Conservation (phyloP, 2,329 filamentous ascomycete genomes). For the Trichoderma hamatum region DNA sequence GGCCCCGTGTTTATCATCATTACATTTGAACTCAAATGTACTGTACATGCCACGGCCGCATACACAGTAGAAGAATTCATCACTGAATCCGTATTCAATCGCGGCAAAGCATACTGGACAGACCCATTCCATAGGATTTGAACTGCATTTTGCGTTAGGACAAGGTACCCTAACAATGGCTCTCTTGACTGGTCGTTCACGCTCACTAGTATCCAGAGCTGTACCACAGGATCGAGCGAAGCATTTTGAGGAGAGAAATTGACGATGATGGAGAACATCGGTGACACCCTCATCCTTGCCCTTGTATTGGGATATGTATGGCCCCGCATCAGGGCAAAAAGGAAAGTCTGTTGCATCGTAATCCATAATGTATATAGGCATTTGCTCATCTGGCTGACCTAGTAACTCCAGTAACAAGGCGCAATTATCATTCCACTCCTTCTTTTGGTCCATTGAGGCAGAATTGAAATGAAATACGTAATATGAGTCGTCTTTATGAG, state of each 20-base stretch:
- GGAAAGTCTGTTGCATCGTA: slow-evolving; percentile 22
- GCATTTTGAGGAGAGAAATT: slow-evolving; percentile 10
- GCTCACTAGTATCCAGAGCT: neutral
- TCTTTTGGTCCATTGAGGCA: neutral
- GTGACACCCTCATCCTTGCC: neutral
- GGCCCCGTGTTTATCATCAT: slow-evolving; percentile 32
- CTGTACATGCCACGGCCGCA: slow-evolving; percentile 39
- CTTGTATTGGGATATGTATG: slow-evolving; percentile 11
- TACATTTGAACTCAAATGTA: slow-evolving; percentile 41
- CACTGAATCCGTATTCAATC: slow-evolving; percentile 22
- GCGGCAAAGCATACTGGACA: slow-evolving; percentile 12
- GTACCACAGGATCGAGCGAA: neutral
- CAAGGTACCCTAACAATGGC: slow-evolving; percentile 41
- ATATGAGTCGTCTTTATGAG: neutral
- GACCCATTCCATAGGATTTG: slow-evolving; percentile 20
- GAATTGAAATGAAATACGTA: slow-evolving; percentile 24
- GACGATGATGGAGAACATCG: neutral
- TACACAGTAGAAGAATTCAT: slow-evolving; percentile 42
- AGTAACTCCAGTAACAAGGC: slow-evolving; percentile 22
- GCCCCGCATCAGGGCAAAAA: neutral
- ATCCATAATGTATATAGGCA: slow-evolving; percentile 30
- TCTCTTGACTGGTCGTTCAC: slow-evolving; percentile 27
- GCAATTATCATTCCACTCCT: slow-evolving; percentile 10
- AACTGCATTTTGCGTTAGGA: slow-evolving; percentile 35
- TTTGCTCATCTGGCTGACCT: neutral